phyloP scores from a whole-genome alignment of 495 filamentous ascomycete genomes.

The Lophiostoma macrostomum region DNA sequence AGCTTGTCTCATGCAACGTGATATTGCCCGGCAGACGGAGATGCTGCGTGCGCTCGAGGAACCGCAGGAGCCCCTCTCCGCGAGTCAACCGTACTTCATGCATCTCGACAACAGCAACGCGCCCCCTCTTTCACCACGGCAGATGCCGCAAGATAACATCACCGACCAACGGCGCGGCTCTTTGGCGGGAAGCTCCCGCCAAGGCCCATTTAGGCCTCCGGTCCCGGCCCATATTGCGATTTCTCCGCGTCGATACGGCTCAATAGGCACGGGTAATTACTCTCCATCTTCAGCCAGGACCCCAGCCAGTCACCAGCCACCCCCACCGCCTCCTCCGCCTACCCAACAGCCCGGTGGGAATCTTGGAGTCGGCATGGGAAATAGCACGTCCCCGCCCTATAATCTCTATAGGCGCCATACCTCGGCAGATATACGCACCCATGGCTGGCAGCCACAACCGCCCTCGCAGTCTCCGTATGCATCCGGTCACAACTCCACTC shows the following conservation, averaged over 20 bases:
- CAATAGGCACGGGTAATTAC: constrained; percentile 62
- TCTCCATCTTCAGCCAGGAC: constrained; percentile 63
- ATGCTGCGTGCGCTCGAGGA: constrained; percentile 68
- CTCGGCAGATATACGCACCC: constrained; percentile 89
- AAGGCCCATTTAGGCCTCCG: constrained; percentile 67
- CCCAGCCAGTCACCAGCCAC: constrained; percentile 52
- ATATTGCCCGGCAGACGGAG: constrained; percentile 82
- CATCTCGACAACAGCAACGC: constrained; percentile 65
- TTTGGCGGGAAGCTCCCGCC: constrained; percentile 42
- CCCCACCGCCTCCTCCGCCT: constrained; percentile 64
- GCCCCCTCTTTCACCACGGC: constrained; percentile 86
- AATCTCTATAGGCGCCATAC: constrained; percentile 85
- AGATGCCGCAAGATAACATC: constrained; percentile 68
- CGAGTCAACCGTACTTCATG: constrained; percentile 72
- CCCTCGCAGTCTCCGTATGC: constrained; percentile 62
- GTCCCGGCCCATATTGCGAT: constrained; percentile 73
- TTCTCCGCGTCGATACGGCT: constrained; percentile 78
- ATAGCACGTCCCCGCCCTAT: constrained; percentile 69
- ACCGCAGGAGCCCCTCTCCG: constrained; percentile 68
- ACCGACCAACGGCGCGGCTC: constrained; percentile 69
- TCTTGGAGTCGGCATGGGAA: constrained; percentile 50
- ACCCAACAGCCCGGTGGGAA: constrained; percentile 54
- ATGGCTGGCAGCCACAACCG: constrained; percentile 69
- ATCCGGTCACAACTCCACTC: constrained; percentile 66
- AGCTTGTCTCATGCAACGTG: constrained; percentile 79